Evolutionary conservation across 1,284 basidiomycete species (phyloP).

Genomic region (Wolfiporia cocos): DNA sequence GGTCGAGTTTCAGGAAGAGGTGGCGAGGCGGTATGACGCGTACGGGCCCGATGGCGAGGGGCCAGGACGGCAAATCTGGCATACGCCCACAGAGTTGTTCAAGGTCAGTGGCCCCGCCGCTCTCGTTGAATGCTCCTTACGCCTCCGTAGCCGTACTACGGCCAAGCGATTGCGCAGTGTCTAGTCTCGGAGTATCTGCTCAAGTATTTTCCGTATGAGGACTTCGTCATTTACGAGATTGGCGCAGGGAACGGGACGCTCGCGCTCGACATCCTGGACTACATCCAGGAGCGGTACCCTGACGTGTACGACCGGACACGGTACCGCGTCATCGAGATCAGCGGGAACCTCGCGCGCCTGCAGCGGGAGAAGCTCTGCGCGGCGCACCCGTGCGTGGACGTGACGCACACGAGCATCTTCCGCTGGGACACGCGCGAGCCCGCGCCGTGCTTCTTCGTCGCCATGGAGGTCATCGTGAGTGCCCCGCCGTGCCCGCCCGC

Average conservation of each 20-base stretch:
- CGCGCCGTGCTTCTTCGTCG: conserved; percentile 89
- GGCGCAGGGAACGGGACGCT: conserved; percentile 97
- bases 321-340: conserved; percentile 95
- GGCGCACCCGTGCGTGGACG: conserved; percentile 58
- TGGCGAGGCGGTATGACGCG: conserved; percentile 70
- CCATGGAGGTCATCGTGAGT: conserved; percentile 91
- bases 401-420: conserved; percentile 84
- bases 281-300: conserved; percentile 73
- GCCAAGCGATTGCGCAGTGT: conserved; percentile 84
- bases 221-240: conserved; percentile 94
- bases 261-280: conserved; percentile 84
- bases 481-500: background rate
- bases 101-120: conserved; percentile 55
- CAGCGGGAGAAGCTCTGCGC: conserved; percentile 59
- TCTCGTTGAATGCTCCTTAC: conserved; percentile 2
- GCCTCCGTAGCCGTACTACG: conserved; percentile 80
- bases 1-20: conserved; percentile 75
- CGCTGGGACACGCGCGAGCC: conserved; percentile 76
- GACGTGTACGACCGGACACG: conserved; percentile 88
- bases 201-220: conserved; percentile 94
- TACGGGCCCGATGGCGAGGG: conserved; percentile 65
- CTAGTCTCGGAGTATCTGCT: conserved; percentile 88
- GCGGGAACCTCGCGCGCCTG: conserved; percentile 65
- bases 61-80: conserved; percentile 92
- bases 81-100: conserved; percentile 97